Base-by-base conservation (phyloP, 768 basidiomycete genomes). In the Lactifluus pinguis region DNA sequence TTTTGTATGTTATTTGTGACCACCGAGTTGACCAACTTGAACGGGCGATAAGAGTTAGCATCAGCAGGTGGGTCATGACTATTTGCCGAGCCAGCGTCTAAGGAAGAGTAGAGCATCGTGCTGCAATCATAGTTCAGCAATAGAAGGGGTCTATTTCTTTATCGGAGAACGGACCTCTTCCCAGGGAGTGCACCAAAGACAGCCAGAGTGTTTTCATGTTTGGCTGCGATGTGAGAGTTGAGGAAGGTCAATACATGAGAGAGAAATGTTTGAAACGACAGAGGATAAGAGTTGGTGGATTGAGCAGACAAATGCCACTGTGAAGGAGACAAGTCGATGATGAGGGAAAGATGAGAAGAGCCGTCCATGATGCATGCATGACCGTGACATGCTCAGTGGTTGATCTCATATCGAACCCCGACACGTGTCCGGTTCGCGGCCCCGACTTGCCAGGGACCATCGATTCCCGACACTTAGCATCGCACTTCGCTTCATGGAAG, bases 181-280 rank as follows among this genome's bases (percentile, higher is more conserved):
- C 83, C 84, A 1, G 90, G 89, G 50, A 93, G 78, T 5, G 95
- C 95, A 8, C 84, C 95, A 70, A 92, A 95, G 57, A 98, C 89
- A 6, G 93, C 90, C 42, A 99, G 79, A 4, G 89, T 83, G 70
- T 99, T 99, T 71, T 95, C 94, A 74, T 94, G 87, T 65, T 87
- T 84, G 64, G 84, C 81, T 1, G 94, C 94, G 62, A 98, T 81
- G 74, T 98, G 94, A 3, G 93, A 83, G 69, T 99, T 98, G 68
- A 95, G 77, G 69, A 98, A 95, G 34, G 89, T 86, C 59, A 98
- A 81, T 30, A 97, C 76, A 68, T 93, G 89, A 3, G 90, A 83
- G 49, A 98, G 77, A 70, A 98, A 97, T 1, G 79, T 67, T 19
- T 80, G 74, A 48, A 98, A 79, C 2, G 85, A 71, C 13, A 98